A percentile compares a stretch with the other conserved stretches of the same genome.
These are phyloP conservation scores for Hansenula sp. DNA, from an alignment of 1,139 yeast species.

Conservation along the genomic window DNA sequence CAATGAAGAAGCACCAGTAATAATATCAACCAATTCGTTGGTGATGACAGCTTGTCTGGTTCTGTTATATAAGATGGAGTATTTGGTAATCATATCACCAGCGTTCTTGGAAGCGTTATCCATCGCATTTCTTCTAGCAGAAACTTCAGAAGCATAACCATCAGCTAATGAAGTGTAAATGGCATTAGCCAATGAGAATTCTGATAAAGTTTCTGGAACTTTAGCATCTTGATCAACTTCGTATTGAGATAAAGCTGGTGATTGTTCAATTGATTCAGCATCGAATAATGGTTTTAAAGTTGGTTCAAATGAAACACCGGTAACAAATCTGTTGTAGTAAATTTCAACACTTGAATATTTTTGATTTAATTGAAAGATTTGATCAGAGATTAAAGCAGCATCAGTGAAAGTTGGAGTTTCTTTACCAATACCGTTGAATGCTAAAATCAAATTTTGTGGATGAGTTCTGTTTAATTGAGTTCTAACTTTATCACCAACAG, in stretches of 20 bases:
- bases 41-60: conserved; percentile 99
- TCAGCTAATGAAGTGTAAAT: conserved; percentile 92
- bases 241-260: conserved; percentile 84
- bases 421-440: conserved; percentile 90
- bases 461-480: conserved; percentile 83
- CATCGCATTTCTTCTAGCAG: conserved; percentile 99
- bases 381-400: conserved; percentile 85
- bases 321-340: conserved; percentile 80
- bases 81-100: conserved; percentile 95
- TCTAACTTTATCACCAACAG: conserved; percentile 93
- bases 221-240: conserved; percentile 78
- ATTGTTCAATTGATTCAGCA: conserved; percentile 68
- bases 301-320: conserved; percentile 92
- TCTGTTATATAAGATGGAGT: conserved; percentile 97
- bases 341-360: conserved; percentile 76
- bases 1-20: conserved; percentile 99
- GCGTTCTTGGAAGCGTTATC: conserved; percentile 99
- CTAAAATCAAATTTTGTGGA: conserved; percentile 61
- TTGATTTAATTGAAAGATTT: conserved; percentile 59
- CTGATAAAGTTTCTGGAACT: conserved; percentile 59
- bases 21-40: conserved; percentile 98
- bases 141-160: conserved; percentile 96
- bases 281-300: conserved; percentile 62
- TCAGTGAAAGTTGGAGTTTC: conserved; percentile 93
- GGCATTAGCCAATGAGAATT: conserved; percentile 87